A percentile compares a stretch with the other conserved stretches of the same genome.
Conservation (phyloP, 208 protist genomes). For the Leishmania amazonensis region DNA sequence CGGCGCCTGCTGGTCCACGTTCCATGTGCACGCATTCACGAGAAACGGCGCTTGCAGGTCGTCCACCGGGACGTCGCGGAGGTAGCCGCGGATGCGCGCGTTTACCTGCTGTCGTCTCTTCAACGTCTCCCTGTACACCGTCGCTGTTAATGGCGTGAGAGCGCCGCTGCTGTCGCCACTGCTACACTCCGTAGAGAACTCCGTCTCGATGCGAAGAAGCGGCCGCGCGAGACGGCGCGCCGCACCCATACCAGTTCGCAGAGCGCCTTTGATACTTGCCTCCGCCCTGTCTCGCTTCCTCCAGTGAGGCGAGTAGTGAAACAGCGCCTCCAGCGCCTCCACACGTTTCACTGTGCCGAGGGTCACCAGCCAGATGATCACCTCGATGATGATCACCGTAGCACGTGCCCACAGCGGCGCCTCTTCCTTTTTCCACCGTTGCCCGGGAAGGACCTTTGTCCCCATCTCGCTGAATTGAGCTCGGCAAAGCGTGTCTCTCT, state of each 20-base stretch:
- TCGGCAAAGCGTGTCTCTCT: not conserved
- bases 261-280: slow-evolving; percentile 23
- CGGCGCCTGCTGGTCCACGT: slow-evolving; percentile 67
- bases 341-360: slow-evolving; percentile 34
- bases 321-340: slow-evolving; percentile 9
- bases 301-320: slow-evolving; percentile 31
- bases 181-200: slow-evolving; percentile 32
- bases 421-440: not conserved
- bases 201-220: slow-evolving; percentile 54
- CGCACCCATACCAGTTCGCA: slow-evolving; percentile 31
- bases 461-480: not conserved
- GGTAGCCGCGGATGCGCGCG: slow-evolving; percentile 41
- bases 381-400: slow-evolving; percentile 21
- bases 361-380: slow-evolving; percentile 33
- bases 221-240: slow-evolving; percentile 33
- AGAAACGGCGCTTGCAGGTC: slow-evolving; percentile 38
- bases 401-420: slow-evolving; percentile 20
- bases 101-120: slow-evolving; percentile 28
- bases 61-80: slow-evolving; percentile 18
- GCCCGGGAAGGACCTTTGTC: not conserved
- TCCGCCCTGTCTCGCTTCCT: slow-evolving; percentile 24
- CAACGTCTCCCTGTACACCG: slow-evolving; percentile 29
- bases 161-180: slow-evolving; percentile 3
- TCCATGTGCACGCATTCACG: slow-evolving; percentile 81
- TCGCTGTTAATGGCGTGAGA: slow-evolving; percentile 29